Percentiles rank a stretch among this genome's conserved stretches.
phyloP scores from a whole-genome alignment of 306 rosid species.

The Begonia masoniana region DNA sequence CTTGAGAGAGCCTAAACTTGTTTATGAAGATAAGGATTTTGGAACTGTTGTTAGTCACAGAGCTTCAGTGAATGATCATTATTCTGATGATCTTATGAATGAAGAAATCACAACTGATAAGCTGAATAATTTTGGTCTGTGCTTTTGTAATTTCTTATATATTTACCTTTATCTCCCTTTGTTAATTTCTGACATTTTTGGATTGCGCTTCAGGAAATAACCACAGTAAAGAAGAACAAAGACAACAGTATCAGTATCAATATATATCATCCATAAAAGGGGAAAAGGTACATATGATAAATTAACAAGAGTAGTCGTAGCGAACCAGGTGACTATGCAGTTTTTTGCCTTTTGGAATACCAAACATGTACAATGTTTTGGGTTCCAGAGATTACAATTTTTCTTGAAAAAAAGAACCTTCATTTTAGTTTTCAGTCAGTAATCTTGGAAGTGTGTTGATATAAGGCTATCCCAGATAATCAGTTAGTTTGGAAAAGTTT shows the following conservation, averaged over 20 bases:
- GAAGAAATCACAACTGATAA: too few relatives aligned
- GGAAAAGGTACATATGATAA: constrained; percentile 34
- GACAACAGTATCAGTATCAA: constrained; percentile 23
- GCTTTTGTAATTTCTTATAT: background rate
- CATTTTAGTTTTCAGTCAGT: too few relatives aligned
- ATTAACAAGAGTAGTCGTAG: background rate
- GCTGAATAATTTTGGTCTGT: constrained; percentile 34
- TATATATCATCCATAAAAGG: constrained; percentile 15
- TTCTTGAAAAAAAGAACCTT: too few relatives aligned
- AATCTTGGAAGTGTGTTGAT: too few relatives aligned
- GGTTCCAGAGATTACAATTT: too few relatives aligned
- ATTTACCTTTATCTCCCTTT: background rate
- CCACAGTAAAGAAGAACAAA: constrained; percentile 20
- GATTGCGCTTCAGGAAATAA: constrained; percentile 37
- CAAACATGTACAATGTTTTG: too few relatives aligned
- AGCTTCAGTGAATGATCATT: constrained; percentile 14
- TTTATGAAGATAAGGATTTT: constrained; percentile 47
- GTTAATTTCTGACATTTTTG: constrained; percentile 11
- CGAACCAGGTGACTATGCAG: too few relatives aligned
- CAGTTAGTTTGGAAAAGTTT: too few relatives aligned
- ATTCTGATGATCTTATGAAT: constrained; percentile 21
- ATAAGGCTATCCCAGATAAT: too few relatives aligned
- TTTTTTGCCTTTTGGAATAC: too few relatives aligned
- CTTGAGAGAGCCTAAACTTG: constrained; percentile 60
- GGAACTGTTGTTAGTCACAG: constrained; percentile 13